Evolutionary conservation across 2,329 filamentous ascomycete species (phyloP).

Genomic region (Penicillium sp.): DNA sequence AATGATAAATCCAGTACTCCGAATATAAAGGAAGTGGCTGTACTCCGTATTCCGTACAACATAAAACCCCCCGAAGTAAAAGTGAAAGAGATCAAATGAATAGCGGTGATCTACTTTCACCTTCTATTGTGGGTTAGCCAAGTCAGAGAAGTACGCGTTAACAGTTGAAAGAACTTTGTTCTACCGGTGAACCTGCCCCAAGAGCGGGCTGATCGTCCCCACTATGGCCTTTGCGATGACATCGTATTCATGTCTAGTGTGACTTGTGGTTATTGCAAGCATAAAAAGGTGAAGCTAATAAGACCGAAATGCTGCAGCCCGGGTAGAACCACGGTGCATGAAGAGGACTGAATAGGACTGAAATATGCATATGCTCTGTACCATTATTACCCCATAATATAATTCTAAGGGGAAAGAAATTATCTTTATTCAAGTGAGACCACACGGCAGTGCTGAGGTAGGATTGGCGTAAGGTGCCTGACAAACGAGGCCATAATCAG

Average conservation of each 20-base stretch:
- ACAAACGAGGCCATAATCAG: neutral
- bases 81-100: neutral
- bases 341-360: too few relatives aligned
- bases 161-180: neutral
- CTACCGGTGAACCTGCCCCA: neutral
- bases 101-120: neutral
- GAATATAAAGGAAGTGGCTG: neutral
- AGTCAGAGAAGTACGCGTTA: neutral
- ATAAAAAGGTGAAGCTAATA: neutral
- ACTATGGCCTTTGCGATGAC: neutral
- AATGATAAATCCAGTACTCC: neutral
- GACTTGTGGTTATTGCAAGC: neutral
- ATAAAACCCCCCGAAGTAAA: neutral
- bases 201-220: neutral
- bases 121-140: conserved; percentile 3
- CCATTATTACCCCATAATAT: neutral
- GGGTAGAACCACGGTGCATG: neutral
- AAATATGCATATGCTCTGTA: neutral
- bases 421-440: neutral
- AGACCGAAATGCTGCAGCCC: neutral
- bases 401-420: neutral
- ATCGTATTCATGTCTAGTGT: neutral
- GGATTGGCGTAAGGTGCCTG: neutral
- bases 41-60: neutral
- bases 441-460: neutral